These are phyloP conservation scores for Stromatinia cepivora DNA, from an alignment of 2,329 filamentous ascomycete species.

Conservation along the genomic window DNA sequence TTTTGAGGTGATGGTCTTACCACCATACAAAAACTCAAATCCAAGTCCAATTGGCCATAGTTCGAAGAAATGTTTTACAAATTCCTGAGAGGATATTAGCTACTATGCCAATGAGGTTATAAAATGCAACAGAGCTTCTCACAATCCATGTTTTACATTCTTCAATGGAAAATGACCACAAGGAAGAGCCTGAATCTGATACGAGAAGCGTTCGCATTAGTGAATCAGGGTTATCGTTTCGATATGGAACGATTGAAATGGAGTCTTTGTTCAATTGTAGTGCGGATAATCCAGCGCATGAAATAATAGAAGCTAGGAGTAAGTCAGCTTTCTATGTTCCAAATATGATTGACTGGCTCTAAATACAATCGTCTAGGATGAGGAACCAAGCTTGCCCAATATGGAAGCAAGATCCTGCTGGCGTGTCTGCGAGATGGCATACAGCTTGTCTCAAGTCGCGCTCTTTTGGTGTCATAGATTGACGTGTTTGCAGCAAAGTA, in stretches of 20 bases:
- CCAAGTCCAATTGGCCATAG: conserved; percentile 6
- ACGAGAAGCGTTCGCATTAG: conserved; percentile 5
- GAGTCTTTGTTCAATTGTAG: neutral
- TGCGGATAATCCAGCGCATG: neutral
- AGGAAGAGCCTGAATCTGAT: neutral
- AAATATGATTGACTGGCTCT: conserved; percentile 24
- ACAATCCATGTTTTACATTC: conserved; percentile 18
- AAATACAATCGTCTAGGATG: conserved; percentile 47
- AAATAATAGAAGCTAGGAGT: conserved; percentile 4
- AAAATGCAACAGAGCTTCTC: neutral
- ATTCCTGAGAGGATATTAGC: neutral
- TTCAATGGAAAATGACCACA: conserved; percentile 11
- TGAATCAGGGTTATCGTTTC: neutral
- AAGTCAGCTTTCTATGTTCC: neutral
- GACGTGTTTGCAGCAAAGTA: conserved; percentile 48
- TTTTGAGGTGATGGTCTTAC: neutral
- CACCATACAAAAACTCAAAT: neutral
- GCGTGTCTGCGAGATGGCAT: conserved; percentile 43
- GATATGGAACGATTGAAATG: conserved; percentile 1
- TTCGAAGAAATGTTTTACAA: conserved; percentile 16
- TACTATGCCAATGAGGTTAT: neutral
- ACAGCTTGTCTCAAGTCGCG: conserved; percentile 52
- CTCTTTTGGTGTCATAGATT: conserved; percentile 43
- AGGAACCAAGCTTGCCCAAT: conserved; percentile 52
- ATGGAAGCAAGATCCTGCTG: conserved; percentile 47